Evolutionary conservation across 2,329 filamentous ascomycete genomes (phyloP).

Genomic region (Ascochyta koolunga): DNA sequence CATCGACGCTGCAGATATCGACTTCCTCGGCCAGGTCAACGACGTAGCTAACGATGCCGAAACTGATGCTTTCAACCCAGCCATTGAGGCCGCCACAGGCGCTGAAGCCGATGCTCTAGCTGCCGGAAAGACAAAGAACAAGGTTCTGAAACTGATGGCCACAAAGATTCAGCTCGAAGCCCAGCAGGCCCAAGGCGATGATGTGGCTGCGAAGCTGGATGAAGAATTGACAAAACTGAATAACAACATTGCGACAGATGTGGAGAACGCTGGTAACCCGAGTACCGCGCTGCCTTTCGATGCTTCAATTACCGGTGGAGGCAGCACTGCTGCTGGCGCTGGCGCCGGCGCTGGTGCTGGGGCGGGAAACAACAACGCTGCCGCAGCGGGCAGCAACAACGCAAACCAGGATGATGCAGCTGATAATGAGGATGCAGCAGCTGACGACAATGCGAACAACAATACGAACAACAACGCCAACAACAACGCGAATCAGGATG

Average conservation of each 20-base stretch:
- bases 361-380: background rate
- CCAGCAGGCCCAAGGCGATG: constrained; percentile 59
- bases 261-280: constrained; percentile 54
- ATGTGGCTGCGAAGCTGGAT: constrained; percentile 53
- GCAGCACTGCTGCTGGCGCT: constrained; percentile 7
- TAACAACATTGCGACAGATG: constrained; percentile 59
- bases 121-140: constrained; percentile 66
- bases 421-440: background rate
- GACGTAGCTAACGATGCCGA: constrained; percentile 62
- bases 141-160: constrained; percentile 64
- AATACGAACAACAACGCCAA: too few relatives aligned
- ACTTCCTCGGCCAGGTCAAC: constrained; percentile 60
- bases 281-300: constrained; percentile 44
- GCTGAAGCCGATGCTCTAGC: constrained; percentile 53
- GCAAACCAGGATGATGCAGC: background rate
- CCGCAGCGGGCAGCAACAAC: background rate
- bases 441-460: background rate
- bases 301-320: constrained; percentile 35
- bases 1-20: constrained; percentile 56
- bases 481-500: too few relatives aligned
- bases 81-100: constrained; percentile 56
- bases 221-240: constrained; percentile 59
- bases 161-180: constrained; percentile 60
- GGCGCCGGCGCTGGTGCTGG: background rate
- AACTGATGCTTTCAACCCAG: constrained; percentile 60